These are phyloP conservation scores for Crucihimalaya himalaica DNA, from an alignment of 345 rosid species.

Conservation along the genomic window DNA sequence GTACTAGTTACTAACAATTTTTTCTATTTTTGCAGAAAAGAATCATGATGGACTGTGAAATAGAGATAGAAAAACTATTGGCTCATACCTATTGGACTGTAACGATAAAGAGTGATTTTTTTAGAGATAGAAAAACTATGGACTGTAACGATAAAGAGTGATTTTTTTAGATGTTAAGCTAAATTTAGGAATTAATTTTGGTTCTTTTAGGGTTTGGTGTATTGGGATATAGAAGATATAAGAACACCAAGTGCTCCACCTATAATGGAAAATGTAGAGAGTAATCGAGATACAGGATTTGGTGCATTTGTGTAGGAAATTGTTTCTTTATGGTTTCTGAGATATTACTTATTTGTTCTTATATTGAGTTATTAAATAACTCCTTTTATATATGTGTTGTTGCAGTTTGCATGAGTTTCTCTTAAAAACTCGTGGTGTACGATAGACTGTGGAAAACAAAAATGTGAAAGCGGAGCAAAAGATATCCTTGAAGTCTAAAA, in stretches of 20 bases:
- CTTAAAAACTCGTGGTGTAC: slow-evolving; percentile 76
- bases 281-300: slow-evolving; percentile 39
- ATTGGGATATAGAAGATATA: slow-evolving; percentile 48
- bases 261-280: slow-evolving; percentile 50
- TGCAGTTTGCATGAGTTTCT: slow-evolving; percentile 76
- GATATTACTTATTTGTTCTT: background rate
- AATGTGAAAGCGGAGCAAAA: slow-evolving; percentile 50
- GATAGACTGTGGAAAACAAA: slow-evolving; percentile 48
- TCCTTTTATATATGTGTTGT: background rate
- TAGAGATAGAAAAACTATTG: slow-evolving; percentile 79
- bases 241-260: slow-evolving; percentile 98
- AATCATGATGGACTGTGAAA: slow-evolving; percentile 82
- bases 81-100: no score
- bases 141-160: background rate
- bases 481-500: slow-evolving; percentile 55
- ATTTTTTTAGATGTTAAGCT: background rate
- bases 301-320: slow-evolving; percentile 84
- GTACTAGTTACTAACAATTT: slow-evolving; percentile 10
- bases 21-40: slow-evolving; percentile 63
- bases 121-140: no score
- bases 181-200: slow-evolving; percentile 9
- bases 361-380: background rate
- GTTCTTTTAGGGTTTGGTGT: slow-evolving; percentile 43
- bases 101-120: slow-evolving; percentile 26
- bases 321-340: slow-evolving; percentile 17